phyloP scores from a whole-genome alignment of 768 basidiomycete genomes.

The Kwoniella mangroviensis region DNA sequence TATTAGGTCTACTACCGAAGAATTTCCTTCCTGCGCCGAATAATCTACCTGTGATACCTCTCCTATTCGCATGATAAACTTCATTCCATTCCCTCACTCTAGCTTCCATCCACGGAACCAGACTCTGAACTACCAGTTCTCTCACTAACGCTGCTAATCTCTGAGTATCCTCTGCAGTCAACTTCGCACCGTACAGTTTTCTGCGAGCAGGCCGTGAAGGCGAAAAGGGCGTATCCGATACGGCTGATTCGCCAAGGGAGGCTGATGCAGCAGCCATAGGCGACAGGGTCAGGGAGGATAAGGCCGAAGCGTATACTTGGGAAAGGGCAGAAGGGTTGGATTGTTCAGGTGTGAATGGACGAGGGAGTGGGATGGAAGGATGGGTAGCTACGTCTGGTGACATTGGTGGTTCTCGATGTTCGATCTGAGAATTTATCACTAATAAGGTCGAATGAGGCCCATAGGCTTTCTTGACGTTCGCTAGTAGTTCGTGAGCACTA shows the following conservation, averaged over 20 bases:
- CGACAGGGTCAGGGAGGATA: conserved; percentile 46
- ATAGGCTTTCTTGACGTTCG: conserved; percentile 53
- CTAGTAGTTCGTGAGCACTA: conserved; percentile 50
- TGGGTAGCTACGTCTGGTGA: conserved; percentile 46
- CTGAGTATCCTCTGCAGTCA: conserved; percentile 48
- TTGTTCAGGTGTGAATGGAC: conserved; percentile 45
- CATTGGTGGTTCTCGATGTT: conserved; percentile 22
- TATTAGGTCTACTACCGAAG: conserved; percentile 57
- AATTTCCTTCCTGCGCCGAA: conserved; percentile 60
- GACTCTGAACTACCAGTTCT: conserved; percentile 84
- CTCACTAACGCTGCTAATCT: conserved; percentile 69
- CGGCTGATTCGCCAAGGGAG: conserved; percentile 19
- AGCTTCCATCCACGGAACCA: conserved; percentile 97
- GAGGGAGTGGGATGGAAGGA: conserved; percentile 43
- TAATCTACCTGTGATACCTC: conserved; percentile 58
- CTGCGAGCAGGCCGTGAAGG: conserved; percentile 31
- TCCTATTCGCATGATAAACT: conserved; percentile 57
- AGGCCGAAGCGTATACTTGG: conserved; percentile 50
- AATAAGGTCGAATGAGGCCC: conserved; percentile 57
- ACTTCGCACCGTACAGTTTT: conserved; percentile 43
- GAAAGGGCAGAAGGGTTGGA: conserved; percentile 42
- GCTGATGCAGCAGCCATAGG: conserved; percentile 37
- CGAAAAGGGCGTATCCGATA: conserved; percentile 19
- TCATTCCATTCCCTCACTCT: conserved; percentile 94
- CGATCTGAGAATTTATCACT: conserved; percentile 51